These are phyloP conservation scores for Adenanthera pavonina DNA, from an alignment of 306 rosid species.

Conservation along the genomic window DNA sequence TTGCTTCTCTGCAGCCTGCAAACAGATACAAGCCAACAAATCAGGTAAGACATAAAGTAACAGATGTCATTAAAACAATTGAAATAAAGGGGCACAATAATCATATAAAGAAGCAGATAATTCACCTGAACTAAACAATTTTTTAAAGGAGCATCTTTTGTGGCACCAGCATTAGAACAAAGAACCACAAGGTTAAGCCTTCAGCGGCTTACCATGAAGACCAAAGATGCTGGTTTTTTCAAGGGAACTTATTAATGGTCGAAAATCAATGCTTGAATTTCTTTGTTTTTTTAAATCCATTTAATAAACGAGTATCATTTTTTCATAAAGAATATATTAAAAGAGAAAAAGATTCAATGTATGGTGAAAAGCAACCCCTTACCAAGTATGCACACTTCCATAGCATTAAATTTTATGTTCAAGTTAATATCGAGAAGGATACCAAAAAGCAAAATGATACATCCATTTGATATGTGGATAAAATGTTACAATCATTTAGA, in stretches of 20 bases:
- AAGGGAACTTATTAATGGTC: too few relatives aligned
- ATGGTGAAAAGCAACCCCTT: neutral
- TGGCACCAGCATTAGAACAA: too few relatives aligned
- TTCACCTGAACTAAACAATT: constrained; percentile 1
- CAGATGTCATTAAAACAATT: constrained; percentile 9
- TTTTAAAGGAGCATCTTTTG: too few relatives aligned
- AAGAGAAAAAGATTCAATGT: neutral
- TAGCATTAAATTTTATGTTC: neutral
- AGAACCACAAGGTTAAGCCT: too few relatives aligned
- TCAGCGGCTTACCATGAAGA: too few relatives aligned
- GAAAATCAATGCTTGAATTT: neutral
- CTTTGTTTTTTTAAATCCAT: neutral
- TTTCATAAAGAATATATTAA: neutral
- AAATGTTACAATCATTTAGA: constrained; percentile 14
- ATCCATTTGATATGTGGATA: constrained; percentile 18
- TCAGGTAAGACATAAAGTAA: constrained; percentile 35
- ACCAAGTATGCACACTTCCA: neutral
- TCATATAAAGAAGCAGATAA: neutral
- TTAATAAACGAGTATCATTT: neutral
- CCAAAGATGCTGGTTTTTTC: too few relatives aligned
- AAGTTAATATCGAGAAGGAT: neutral
- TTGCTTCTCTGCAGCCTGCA: constrained; percentile 77
- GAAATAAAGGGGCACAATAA: constrained; percentile 3
- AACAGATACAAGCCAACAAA: constrained; percentile 39
- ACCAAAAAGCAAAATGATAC: neutral